These are phyloP conservation scores for Aspergillus ochraceoroseus DNA, from an alignment of 2,329 filamentous ascomycete genomes.

Conservation along the genomic window DNA sequence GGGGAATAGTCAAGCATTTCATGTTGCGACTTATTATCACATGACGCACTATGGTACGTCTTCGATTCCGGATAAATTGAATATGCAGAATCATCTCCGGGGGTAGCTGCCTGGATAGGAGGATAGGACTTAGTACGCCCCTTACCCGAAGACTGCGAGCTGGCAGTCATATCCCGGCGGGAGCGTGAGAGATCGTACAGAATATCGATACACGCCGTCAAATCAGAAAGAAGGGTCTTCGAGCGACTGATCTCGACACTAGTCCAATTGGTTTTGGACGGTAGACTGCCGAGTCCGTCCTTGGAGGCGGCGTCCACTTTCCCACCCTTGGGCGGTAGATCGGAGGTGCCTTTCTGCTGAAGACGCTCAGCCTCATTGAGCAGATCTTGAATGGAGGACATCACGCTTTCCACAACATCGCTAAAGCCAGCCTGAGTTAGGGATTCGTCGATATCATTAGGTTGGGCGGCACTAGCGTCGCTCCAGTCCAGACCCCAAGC, in stretches of 20 bases:
- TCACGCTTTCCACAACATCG: slow-evolving; percentile 60
- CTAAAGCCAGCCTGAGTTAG: slow-evolving; percentile 59
- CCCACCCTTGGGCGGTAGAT: slow-evolving; percentile 35
- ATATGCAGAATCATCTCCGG: slow-evolving; percentile 22
- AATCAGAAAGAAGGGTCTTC: slow-evolving; percentile 54
- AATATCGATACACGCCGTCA: slow-evolving; percentile 60
- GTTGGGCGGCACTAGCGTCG: slow-evolving; percentile 53
- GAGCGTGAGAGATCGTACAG: slow-evolving; percentile 60
- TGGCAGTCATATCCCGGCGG: slow-evolving; percentile 45
- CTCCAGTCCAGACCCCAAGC: slow-evolving; percentile 64
- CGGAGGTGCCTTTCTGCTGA: slow-evolving; percentile 45
- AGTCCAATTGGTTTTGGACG: slow-evolving; percentile 44
- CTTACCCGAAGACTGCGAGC: slow-evolving; percentile 25
- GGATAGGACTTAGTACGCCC: slow-evolving; percentile 24
- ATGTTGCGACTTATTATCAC: slow-evolving; percentile 31
- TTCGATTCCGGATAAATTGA: slow-evolving; percentile 26
- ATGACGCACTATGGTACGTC: slow-evolving; percentile 35
- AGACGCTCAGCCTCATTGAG: slow-evolving; percentile 58
- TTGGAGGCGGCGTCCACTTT: slow-evolving; percentile 30
- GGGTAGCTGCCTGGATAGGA: slow-evolving; percentile 23
- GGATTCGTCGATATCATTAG: slow-evolving; percentile 59
- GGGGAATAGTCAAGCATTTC: slow-evolving; percentile 27
- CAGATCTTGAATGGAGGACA: slow-evolving; percentile 60
- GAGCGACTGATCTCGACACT: slow-evolving; percentile 52
- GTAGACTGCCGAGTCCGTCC: slow-evolving; percentile 29